phyloP scores from a whole-genome alignment of 306 rosid genomes.

The Vachellia pachyceras region DNA sequence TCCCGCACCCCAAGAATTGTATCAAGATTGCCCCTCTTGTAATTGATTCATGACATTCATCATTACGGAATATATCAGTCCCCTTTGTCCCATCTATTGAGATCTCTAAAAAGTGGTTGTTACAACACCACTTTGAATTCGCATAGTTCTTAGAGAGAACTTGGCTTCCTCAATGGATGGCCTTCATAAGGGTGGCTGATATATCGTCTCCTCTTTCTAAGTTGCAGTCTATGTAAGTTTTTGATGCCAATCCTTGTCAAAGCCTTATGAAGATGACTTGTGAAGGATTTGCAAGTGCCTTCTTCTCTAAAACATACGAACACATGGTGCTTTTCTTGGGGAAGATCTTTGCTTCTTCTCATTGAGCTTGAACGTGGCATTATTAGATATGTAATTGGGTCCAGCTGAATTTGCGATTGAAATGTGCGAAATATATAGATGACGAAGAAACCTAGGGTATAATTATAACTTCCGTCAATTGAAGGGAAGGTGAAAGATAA shows the following conservation, averaged over 20 bases:
- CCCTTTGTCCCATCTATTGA: too few species aligned
- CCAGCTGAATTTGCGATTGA: background rate
- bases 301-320: background rate
- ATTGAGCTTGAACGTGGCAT: background rate
- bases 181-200: background rate
- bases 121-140: background rate
- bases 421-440: background rate
- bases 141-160: background rate
- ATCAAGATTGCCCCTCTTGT: too few species aligned
- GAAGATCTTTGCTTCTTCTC: background rate
- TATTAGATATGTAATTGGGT: background rate
- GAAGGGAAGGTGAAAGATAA: background rate
- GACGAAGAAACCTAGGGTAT: background rate
- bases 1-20: too few species aligned
- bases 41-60: too few species aligned
- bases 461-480: background rate
- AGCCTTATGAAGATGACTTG: background rate
- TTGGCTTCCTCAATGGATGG: background rate
- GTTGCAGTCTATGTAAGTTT: background rate
- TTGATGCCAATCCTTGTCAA: background rate
- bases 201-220: constrained; percentile 11
- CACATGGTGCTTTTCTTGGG: constrained; percentile 12
- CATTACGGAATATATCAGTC: too few species aligned
- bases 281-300: constrained; percentile 7
- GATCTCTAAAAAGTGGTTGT: too few species aligned